Evolutionary conservation across 2,329 filamentous ascomycete species (phyloP), one percentile per base, ranked within the genome.

Genomic region (Arthroderma uncinatum): DNA sequence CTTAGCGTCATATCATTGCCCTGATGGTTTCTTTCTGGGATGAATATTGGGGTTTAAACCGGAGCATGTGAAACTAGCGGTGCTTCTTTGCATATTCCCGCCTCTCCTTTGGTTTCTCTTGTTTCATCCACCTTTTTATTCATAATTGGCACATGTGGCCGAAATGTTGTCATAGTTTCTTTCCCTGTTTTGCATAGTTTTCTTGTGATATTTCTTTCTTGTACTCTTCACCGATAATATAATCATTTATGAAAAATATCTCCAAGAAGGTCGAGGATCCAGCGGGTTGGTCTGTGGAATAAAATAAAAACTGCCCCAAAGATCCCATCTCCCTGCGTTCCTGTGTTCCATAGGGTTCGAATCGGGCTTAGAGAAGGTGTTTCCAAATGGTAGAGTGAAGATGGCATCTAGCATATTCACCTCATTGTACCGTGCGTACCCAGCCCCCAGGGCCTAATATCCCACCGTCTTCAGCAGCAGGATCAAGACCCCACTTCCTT

Each of bases 401-500:
- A 30, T 4, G 28, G 4, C 28, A 30, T 30, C 28, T 3, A 30
- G 28, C 4, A 7, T 30, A 30, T 1, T 47, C 5, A 19, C 12
- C 12, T 30, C 9, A 48, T 8, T 14, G 4, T 16, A 16, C 12
- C 5, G 14, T 9, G 4, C 25, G 44, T 14, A 28, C 66, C 81
- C 82, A 84, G 21, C 78, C 79, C 47, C 63, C 65, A 14, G 78
- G 76, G 4, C 84, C 86, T 53, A 90, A 64, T 39, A 93, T 82
- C 0, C 87, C 87, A 1, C 83, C 83, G 62, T 83, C 80, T 5
- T 78, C 76, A 19, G 74, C 75, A 28, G 65, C 64, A 1, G 80
- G 73, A 68, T 92, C 88, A 69, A 94, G 79, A 1, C 83, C 77
- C 90, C 90, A 95, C 68, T 83, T 87, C 50, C 79, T 77, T 48